Base-by-base conservation (phyloP, 2,329 filamentous ascomycete genomes). In the Gremmenia infestans region DNA sequence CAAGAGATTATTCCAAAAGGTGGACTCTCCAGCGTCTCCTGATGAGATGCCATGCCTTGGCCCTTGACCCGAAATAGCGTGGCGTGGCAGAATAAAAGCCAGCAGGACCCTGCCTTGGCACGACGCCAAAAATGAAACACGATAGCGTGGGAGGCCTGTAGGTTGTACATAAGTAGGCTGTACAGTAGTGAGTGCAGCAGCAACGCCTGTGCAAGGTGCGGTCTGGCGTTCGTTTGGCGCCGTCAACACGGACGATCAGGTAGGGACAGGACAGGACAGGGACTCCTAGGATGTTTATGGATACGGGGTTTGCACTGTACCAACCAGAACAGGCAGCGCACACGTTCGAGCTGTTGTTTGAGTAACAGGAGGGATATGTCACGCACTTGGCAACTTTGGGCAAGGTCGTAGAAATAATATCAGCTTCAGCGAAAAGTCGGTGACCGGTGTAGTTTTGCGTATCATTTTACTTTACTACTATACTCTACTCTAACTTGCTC, bases 121-220 rank as follows among this genome's bases (percentile, higher is more conserved):
- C 19, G 7, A 54, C 59, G 63, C 60, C 62, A 49, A 61, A 59
- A 65, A 65, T 67, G 65, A 68, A 68, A 68, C 66, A 67, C 60
- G 59, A 66, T 67, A 67, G 66, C 64, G 66, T 67, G 66, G 66
- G 56, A 61, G 60, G 56, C 65, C 59, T 67, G 64, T 58, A 47
- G 53, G n/a, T n/a, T n/a, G n/a, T n/a, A n/a, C n/a, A n/a, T n/a
- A n/a, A n/a, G n/a, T n/a, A n/a, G n/a, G n/a, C n/a, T n/a, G 55
- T 57, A 25, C 47, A 50, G 53, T 58, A 48, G 48, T 42, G 39
- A 25, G 19, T 42, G 40, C 58, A 49, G 47, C 39, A 42, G n/a
- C n/a, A n/a, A n/a, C n/a, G n/a, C n/a, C n/a, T n/a, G n/a, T n/a
- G n/a, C 45, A 32, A 47, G 11, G n/a, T 47, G 45, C 45, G 12